Base-by-base conservation (phyloP, 2,329 filamentous ascomycete species). In the Cryphonectria naterciae region DNA sequence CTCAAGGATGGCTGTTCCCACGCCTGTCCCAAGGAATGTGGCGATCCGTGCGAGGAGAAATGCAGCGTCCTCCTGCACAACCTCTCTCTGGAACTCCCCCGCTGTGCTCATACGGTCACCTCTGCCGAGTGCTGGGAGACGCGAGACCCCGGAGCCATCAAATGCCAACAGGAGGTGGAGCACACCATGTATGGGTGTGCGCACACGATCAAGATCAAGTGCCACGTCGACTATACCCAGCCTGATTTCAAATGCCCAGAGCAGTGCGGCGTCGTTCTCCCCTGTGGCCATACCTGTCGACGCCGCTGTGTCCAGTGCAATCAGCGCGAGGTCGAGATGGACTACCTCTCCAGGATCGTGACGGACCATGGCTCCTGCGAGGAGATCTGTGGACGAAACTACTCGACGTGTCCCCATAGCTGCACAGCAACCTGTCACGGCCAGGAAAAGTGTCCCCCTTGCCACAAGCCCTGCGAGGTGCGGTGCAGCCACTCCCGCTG, bases 261-360 rank as follows among this genome's bases (percentile, higher is more conserved):
- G 0, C 66, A 73, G 1, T 93, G 91, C 74, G 80, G 77, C 0
- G 73, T 74, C 0, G 58, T 76, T 0, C 80, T 89, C 0, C 39
- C 77, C 0, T 93, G 91, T 74, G 89, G 91, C 0, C 91, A 92
- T 75, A 70, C 69, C 0, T 93, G 90, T 77, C 80, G 75, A 6
- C 80, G 79, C 2, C 54, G 46, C 10, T 93, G 90, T 75, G 77
- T 71, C 8, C 68, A 73, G 0, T 93, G 91, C 77, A 83, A 81
- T 4, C 75, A 66, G 1, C 80, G 78, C 35, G 15, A 56, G n/a
- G 73, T 78, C 10, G 77, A 77, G 0, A 80, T 78, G 2, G 63
- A 75, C 1, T 22, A 10, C 2, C 5, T 4, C 7, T n/a, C 37
- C 37, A 11, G 6, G 0, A 70, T 82, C n/a, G 54, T 32, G 0